A percentile compares a stretch with the other conserved stretches of the same genome.
Evolutionary conservation across 441 rosid species (phyloP).

Genomic region (Dalechampia spathulata): DNA sequence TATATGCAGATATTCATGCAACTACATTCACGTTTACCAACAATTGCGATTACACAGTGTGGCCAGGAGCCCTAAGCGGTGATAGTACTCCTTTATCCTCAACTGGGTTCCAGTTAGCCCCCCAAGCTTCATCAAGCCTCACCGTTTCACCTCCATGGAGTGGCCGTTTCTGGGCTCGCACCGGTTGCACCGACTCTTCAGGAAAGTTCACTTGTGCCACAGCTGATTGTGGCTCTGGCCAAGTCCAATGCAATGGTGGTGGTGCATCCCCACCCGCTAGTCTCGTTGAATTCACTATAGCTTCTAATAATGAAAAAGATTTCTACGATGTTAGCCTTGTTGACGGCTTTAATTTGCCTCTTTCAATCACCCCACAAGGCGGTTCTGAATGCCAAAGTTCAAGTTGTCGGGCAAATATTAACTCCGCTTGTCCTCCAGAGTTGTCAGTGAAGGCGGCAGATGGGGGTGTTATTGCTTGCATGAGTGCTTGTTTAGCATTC

Average conservation of each 20-base stretch:
- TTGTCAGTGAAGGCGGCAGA: conserved; percentile 38
- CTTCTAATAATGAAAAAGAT: conserved; percentile 22
- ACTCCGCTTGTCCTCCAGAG: conserved; percentile 57
- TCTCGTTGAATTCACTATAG: conserved; percentile 26
- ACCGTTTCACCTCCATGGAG: conserved; percentile 17
- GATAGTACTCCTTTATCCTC: conserved; percentile 27
- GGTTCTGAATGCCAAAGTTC: conserved; percentile 48
- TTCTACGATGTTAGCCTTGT: conserved; percentile 83
- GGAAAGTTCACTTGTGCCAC: conserved; percentile 24
- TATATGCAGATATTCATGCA: conserved; percentile 31
- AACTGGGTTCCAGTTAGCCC: conserved; percentile 22
- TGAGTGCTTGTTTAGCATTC: conserved; percentile 82
- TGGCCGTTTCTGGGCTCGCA: conserved; percentile 33
- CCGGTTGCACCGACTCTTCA: conserved; percentile 20
- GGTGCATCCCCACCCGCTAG: conserved; percentile 35
- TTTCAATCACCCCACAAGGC: conserved; percentile 61
- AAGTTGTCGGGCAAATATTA: conserved; percentile 55
- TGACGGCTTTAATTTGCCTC: conserved; percentile 80
- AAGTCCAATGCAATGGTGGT: conserved; percentile 23
- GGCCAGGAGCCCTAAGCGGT: conserved; percentile 71
- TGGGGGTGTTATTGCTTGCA: conserved; percentile 46
- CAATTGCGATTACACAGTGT: conserved; percentile 67
- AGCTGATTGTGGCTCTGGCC: conserved; percentile 29
- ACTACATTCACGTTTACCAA: conserved; percentile 47
- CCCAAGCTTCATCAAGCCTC: conserved; percentile 2